Conservation (phyloP, 345 rosid species). For the Cochlearia excelsa region DNA sequence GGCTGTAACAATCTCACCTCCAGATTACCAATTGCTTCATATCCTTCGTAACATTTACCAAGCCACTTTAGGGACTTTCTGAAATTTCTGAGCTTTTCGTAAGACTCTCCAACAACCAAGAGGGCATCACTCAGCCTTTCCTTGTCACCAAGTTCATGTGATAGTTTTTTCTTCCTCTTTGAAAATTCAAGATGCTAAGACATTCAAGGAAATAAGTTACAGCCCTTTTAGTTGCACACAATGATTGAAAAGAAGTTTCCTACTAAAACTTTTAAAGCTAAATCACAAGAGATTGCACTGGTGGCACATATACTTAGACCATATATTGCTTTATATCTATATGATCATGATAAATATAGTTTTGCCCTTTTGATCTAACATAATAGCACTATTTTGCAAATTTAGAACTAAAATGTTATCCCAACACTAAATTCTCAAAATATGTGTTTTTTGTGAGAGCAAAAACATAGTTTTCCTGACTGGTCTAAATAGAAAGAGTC, state of each 20-base stretch:
- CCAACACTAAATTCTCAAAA: neutral
- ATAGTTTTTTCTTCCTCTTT: conserved; percentile 69
- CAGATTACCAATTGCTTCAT: conserved; percentile 65
- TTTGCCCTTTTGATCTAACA: conserved; percentile 15
- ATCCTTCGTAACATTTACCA: conserved; percentile 61
- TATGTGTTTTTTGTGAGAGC: conserved; percentile 1
- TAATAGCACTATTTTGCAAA: conserved; percentile 5
- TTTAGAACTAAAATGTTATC: conserved; percentile 6
- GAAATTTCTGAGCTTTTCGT: conserved; percentile 75
- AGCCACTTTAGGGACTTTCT: conserved; percentile 75
- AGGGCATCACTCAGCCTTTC: conserved; percentile 76
- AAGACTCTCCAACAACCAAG: conserved; percentile 80
- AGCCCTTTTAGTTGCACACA: conserved; percentile 22
- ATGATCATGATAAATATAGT: conserved; percentile 2
- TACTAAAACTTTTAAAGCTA: neutral
- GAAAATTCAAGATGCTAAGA: conserved; percentile 75
- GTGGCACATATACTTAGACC: conserved; percentile 15
- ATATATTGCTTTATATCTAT: conserved; percentile 4
- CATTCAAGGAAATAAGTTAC: conserved; percentile 29
- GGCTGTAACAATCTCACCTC: conserved; percentile 52
- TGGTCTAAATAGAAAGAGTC: conserved; percentile 9
- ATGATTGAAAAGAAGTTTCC: conserved; percentile 6
- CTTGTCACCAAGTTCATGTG: conserved; percentile 73
- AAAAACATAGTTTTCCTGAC: conserved; percentile 10
- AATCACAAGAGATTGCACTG: neutral